Percentiles rank a stretch among this genome's conserved stretches.
phyloP scores from a whole-genome alignment of 2,329 filamentous ascomycete species.

The Rhynchosporium secalis region DNA sequence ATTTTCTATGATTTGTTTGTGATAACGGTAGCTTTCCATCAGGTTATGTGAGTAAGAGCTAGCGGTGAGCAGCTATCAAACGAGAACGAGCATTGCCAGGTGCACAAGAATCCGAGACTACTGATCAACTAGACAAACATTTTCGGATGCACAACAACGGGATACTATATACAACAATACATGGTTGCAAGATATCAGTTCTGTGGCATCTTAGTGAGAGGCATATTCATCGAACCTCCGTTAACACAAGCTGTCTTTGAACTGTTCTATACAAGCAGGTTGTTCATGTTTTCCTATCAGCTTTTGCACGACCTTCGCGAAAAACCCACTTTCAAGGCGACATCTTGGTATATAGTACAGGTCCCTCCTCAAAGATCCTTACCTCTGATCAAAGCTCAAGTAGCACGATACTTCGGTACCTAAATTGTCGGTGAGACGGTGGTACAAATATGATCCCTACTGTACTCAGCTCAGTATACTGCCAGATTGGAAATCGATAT shows the following conservation, averaged over 20 bases:
- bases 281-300: not conserved
- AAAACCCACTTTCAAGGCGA: not conserved
- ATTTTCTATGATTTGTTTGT: no score
- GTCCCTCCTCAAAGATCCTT: not conserved
- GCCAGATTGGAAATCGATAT: constrained; percentile 6
- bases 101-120: no score
- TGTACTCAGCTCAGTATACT: not conserved
- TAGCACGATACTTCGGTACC: constrained; percentile 9
- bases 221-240: not conserved
- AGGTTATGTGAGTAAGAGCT: no score
- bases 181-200: no score
- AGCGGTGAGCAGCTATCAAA: no score
- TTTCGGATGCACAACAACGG: no score
- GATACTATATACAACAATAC: no score
- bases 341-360: constrained; percentile 3
- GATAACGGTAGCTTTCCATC: no score
- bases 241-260: not conserved
- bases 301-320: not conserved
- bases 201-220: no score
- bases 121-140: no score
- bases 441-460: not conserved
- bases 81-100: no score
- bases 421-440: constrained; percentile 7
- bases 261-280: not conserved
- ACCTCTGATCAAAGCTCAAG: not conserved